Evolutionary conservation across 768 basidiomycete species (phyloP), one percentile per base, ranked within the genome.

Genomic region (Pholiota microspora): DNA sequence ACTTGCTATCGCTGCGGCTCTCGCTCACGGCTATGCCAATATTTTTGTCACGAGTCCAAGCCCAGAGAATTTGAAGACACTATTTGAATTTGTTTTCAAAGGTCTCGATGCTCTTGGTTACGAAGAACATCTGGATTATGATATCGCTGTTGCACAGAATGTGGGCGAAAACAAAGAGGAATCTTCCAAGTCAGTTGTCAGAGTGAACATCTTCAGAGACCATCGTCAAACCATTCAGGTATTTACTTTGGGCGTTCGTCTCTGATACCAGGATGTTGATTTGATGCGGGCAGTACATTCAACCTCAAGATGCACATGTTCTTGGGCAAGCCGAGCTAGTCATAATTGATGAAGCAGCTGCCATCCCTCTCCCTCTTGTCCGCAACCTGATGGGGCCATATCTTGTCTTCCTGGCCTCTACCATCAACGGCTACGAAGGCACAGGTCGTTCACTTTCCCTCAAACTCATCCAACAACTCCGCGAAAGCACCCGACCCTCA

Each of bases 381-480:
- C 86, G 90, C 53, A 92, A 93, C 62, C 89, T 99, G 58, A 85
- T 99, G 51, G 97, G 97, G 0, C 89, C 88, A 0, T 98, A 98
- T 72, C 89, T 98, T 31, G 94, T 98, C 48, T 98, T 98, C 78
- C 88, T 98, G 79, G 92, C 97, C 1, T 97, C 94, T n/a, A 99
- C 97, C 0, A 94, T 99, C 73, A 98, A 98, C 68, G 97, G 97
- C 35, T 99, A 99, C 71, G 97, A 98, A 79, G 97, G 97, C 24
- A 98, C 97, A 0, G 97, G 97, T n/a, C 91, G 97, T 24, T 98
- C 95, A 0, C 84, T 99, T 45, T 97, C 94, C 45, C 87, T 99
- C 57, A 99, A 99, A 71, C 89, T 99, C 54, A 89, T 99, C 59
- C 92, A 98, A 69, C 94, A 97, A 69, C 84, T 98, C 3, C 89